phyloP scores from a whole-genome alignment of 164 flowering plant genomes.

The Berberis thunbergii region DNA sequence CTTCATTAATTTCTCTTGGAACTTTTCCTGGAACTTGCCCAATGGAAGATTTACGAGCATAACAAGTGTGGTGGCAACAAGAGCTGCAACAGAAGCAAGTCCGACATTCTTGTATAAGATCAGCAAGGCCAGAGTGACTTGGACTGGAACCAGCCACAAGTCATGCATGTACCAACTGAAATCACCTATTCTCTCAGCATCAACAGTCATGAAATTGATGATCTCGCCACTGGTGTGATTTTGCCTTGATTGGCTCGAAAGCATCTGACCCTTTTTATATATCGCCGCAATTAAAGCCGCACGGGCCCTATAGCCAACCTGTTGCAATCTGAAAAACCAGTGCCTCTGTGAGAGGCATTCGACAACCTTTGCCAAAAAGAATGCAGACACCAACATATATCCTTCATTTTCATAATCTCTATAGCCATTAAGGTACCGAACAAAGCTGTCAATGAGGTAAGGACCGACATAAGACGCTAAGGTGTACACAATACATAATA shows the following conservation, averaged over 20 bases:
- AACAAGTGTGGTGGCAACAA: conserved; percentile 25
- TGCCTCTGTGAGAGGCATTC: conserved; percentile 18
- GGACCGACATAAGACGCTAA: conserved; percentile 19
- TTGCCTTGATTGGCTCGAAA: conserved; percentile 13
- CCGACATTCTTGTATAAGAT: conserved; percentile 32
- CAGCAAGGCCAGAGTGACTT: conserved; percentile 28
- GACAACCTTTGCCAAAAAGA: conserved; percentile 12
- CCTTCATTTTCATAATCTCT: conserved; percentile 13
- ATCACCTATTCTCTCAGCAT: conserved; percentile 37
- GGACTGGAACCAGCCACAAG: conserved; percentile 31
- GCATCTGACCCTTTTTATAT: conserved; percentile 13
- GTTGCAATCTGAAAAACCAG: conserved; percentile 13
- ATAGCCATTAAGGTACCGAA: conserved; percentile 15
- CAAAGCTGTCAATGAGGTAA: conserved; percentile 14
- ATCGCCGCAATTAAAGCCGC: conserved; percentile 6
- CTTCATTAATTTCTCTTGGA: conserved; percentile 40
- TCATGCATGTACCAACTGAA: conserved; percentile 40
- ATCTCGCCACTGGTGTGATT: conserved; percentile 41
- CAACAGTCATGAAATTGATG: conserved; percentile 45
- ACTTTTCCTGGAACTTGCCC: conserved; percentile 32
- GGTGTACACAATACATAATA: conserved; percentile 2
- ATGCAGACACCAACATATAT: conserved; percentile 10
- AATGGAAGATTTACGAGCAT: conserved; percentile 42
- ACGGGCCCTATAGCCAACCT: conserved; percentile 10
- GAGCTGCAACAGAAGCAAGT: conserved; percentile 23